These are phyloP conservation scores for Schizosaccharomyces versatilis DNA, from an alignment of 1,139 yeast genomes.

Conservation along the genomic window DNA sequence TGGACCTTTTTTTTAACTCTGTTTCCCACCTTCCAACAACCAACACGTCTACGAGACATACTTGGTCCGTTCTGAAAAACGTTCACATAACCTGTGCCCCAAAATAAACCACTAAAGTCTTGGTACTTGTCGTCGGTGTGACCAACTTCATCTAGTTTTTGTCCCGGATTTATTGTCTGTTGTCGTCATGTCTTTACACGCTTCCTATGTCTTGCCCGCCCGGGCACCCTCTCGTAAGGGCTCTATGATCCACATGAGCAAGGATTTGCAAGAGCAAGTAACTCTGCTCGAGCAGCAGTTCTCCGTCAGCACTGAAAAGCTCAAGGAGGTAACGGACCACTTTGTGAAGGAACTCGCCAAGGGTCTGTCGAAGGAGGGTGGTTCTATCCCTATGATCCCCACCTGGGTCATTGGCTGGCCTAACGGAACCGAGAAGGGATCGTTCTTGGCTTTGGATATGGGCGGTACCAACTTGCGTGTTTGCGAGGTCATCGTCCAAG, in stretches of 20 bases:
- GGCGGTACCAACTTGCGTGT: slow-evolving; percentile 70
- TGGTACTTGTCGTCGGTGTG: no score
- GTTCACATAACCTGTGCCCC: no score
- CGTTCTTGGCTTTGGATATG: slow-evolving; percentile 76
- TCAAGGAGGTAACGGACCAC: slow-evolving; percentile 46
- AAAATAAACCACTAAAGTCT: no score
- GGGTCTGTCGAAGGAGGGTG: slow-evolving; percentile 49
- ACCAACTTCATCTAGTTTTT: no score
- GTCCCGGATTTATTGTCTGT: neutral
- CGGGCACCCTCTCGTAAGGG: slow-evolving; percentile 22
- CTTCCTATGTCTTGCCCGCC: neutral
- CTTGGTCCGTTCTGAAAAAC: no score
- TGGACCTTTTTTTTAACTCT: no score
- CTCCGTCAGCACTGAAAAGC: slow-evolving; percentile 36
- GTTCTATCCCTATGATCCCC: slow-evolving; percentile 87
- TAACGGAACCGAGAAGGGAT: slow-evolving; percentile 73
- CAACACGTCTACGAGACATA: no score
- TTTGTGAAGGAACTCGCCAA: slow-evolving; percentile 52
- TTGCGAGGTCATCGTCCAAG: slow-evolving; percentile 57
- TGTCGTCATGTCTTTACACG: neutral
- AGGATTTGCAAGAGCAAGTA: slow-evolving; percentile 37
- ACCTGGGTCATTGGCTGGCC: slow-evolving; percentile 93
- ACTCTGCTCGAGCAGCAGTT: slow-evolving; percentile 39
- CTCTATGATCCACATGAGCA: slow-evolving; percentile 55
- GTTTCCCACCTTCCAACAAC: no score